Evolutionary conservation across 371 early-diverging fungal species (phyloP).

Genomic region (Mucor velutinosus): DNA sequence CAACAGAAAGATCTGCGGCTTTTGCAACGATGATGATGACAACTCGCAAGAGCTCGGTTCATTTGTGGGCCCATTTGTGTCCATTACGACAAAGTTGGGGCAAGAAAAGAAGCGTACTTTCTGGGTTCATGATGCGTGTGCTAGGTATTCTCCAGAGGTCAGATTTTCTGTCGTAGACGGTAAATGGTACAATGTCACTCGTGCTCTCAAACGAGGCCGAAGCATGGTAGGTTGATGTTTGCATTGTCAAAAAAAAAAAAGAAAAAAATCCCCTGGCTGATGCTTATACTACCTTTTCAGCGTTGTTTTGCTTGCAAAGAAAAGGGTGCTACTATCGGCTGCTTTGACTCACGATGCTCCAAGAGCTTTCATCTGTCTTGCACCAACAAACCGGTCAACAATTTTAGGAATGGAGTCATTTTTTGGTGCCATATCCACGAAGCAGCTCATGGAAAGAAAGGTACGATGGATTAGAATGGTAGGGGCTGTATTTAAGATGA

Average conservation of each 20-base stretch:
- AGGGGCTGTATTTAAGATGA: not conserved
- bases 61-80: constrained; percentile 65
- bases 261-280: too few species aligned
- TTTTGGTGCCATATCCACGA: constrained; percentile 89
- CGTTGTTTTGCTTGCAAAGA: constrained; percentile 77
- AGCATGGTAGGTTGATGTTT: constrained; percentile 58
- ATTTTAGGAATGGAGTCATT: constrained; percentile 78
- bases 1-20: constrained; percentile 66
- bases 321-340: constrained; percentile 89
- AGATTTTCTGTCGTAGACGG: constrained; percentile 61
- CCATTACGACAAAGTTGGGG: constrained; percentile 46
- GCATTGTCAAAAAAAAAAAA: too few species aligned
- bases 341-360: constrained; percentile 84
- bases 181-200: constrained; percentile 85
- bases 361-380: constrained; percentile 85
- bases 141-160: constrained; percentile 85
- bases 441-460: constrained; percentile 53
- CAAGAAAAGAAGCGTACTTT: constrained; percentile 61
- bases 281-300: too few species aligned
- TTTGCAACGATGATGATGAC: constrained; percentile 78
- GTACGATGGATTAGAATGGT: constrained; percentile 20
- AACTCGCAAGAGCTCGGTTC: constrained; percentile 50
- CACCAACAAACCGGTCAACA: constrained; percentile 68
- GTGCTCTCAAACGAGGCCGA: constrained; percentile 76
- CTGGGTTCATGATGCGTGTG: constrained; percentile 90